Percentiles rank a stretch among this genome's conserved stretches.
Evolutionary conservation across 441 rosid genomes (phyloP).

Genomic region (Populus tomentosa): DNA sequence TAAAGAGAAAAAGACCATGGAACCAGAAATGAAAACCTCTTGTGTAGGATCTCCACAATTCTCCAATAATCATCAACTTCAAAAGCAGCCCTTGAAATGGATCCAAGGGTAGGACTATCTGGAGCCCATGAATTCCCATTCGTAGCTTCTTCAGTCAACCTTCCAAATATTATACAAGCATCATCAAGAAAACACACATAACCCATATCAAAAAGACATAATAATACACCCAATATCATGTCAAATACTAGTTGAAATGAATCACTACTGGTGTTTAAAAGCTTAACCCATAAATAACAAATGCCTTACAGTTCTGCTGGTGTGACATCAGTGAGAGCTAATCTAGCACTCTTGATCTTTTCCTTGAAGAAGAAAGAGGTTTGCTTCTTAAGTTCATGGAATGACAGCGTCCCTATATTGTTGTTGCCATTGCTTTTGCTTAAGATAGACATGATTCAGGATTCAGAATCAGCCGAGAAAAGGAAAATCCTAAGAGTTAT

Average conservation of each 20-base stretch:
- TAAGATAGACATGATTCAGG: slow-evolving; percentile 38
- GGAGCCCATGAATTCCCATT: slow-evolving; percentile 61
- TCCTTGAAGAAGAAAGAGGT: slow-evolving; percentile 90
- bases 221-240: background rate
- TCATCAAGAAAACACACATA: background rate
- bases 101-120: slow-evolving; percentile 55
- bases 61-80: slow-evolving; percentile 83
- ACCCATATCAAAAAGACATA: slow-evolving; percentile 6
- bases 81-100: slow-evolving; percentile 87
- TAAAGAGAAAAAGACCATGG: background rate
- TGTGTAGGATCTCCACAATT: slow-evolving; percentile 78
- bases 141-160: slow-evolving; percentile 89
- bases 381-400: slow-evolving; percentile 73
- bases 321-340: slow-evolving; percentile 86
- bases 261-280: background rate
- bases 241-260: background rate
- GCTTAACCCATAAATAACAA: background rate
- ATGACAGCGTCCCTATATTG: slow-evolving; percentile 50
- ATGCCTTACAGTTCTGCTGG: slow-evolving; percentile 65
- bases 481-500: background rate
- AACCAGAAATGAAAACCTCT: slow-evolving; percentile 38
- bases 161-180: slow-evolving; percentile 20
- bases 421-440: slow-evolving; percentile 36
- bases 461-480: background rate
- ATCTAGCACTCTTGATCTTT: slow-evolving; percentile 82